Base-by-base conservation (phyloP, 345 rosid genomes). In the Syzygium grande region DNA sequence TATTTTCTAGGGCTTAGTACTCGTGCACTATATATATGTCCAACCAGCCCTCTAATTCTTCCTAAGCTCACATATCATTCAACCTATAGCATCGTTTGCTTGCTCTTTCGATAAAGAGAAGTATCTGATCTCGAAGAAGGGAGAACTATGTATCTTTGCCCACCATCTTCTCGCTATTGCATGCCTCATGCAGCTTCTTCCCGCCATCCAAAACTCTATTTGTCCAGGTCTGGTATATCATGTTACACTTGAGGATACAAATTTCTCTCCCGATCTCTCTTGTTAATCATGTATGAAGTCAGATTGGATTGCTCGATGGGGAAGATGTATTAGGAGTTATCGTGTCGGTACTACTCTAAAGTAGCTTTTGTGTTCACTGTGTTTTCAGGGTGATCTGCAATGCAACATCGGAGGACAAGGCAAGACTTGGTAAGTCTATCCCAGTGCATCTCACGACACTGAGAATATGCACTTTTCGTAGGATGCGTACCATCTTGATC, bases 361-460 rank as follows among this genome's bases (percentile, higher is more conserved):
- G 5, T 84, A 52, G 73, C 34, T 85, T 79, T 2, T 21, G 1
- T 2, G 25, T 53, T 51, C 22, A 51, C 80, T 19, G 17, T 51
- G 68, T 46, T 84, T 15, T 16, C 52, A 29, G 78, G 59, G 14
- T 30, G 84, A 59, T 86, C 85, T 78, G 84, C 83, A 87, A 91
- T 61, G 85, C 89, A 52, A 65, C 80, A 56, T 73, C 77, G 80
- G 84, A 86, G 73, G 21, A 85, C 59, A 85, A 46, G 29, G 80
- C n/a, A 34, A 61, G 29, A 84, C 29, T n/a, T 79, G 91, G 93
- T 92, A 52, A 86, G 91, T 89, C 51, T 29, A 21, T 73, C 49
- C 49, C 11, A 11, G 83, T 7, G 6, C 27, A 19, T 73, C 83
- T 73, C 79, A 68, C 21, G 12, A 22, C 83, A 43, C 49, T 15